phyloP scores from a whole-genome alignment of 805 yeast genomes.

The Suhomyces emberorum region DNA sequence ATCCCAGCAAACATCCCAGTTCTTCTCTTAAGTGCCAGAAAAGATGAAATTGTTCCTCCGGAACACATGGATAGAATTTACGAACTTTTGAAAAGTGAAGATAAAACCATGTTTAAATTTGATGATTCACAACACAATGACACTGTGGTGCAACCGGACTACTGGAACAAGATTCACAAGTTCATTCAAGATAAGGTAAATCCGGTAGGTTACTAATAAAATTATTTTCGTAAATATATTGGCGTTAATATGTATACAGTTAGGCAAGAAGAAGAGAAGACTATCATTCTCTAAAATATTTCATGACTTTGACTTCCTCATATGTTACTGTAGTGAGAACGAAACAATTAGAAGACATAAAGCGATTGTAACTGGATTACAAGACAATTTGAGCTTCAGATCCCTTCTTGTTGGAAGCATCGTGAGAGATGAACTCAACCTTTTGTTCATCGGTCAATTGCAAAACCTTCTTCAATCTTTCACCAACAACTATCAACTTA shows the following conservation, averaged over 20 bases:
- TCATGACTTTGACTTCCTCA: neutral
- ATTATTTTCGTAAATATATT: conserved; percentile 1
- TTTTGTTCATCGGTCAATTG: conserved; percentile 70
- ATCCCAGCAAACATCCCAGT: conserved; percentile 59
- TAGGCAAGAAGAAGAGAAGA: conserved; percentile 1
- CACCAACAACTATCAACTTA: conserved; percentile 72
- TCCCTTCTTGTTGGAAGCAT: conserved; percentile 44
- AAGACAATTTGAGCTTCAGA: conserved; percentile 34
- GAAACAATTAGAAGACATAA: neutral
- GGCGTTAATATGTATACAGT: conserved; percentile 8
- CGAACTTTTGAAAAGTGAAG: conserved; percentile 46
- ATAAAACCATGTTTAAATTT: conserved; percentile 54
- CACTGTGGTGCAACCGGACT: conserved; percentile 68
- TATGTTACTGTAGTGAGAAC: conserved; percentile 1
- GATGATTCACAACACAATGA: conserved; percentile 76
- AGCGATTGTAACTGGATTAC: conserved; percentile 11
- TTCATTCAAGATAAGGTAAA: conserved; percentile 48
- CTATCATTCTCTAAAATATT: neutral
- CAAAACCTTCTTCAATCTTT: conserved; percentile 80
- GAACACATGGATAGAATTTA: conserved; percentile 65
- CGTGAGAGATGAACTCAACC: conserved; percentile 77
- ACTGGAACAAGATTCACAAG: conserved; percentile 67
- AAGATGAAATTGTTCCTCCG: conserved; percentile 93
- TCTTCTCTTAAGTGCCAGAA: conserved; percentile 65
- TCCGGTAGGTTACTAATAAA: conserved; percentile 36